Evolutionary conservation across 73 alveolate species (phyloP), one percentile per base, ranked within the genome.

Genomic region (Symbiodinium pilosum): DNA sequence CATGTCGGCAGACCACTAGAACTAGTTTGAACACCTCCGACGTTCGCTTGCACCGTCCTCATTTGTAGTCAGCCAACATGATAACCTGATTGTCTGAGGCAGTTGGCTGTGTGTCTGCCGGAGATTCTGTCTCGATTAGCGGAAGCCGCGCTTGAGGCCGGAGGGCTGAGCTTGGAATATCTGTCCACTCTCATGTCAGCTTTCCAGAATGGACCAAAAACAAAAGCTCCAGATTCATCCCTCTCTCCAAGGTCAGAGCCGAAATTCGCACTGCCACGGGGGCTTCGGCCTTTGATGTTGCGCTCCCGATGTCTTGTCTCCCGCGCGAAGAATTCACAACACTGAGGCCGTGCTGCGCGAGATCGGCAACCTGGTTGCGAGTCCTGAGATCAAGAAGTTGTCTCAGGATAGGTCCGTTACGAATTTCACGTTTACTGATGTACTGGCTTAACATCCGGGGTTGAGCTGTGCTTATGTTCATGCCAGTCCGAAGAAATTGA

Each of bases 341-440:
- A 16, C 85, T 68, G 54, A 88, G 95, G 96, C 96, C 1, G 98
- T 71, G 73, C 98, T 92, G 92, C 32, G 98, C 28, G 98, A 92
- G 98, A 92, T 92, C 51, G 98, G 98, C 77, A 75, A 43, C 44
- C 84, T 92, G 12, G 98, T 92, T 41, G 98, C 98, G 20, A 73
- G 92, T 14, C 98, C 98, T n/a, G 98, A 92, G 98, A 92, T 92
- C 98, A 92, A 92, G 54, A 92, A 92, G 92, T 92, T 92, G 77
- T 92, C 98, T 40, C 98, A 92, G 98, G 98, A 32, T n/a, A 2
- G 59, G 64, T n/a, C n/a, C n/a, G n/a, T n/a, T n/a, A n/a, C n/a
- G n/a, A n/a, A n/a, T n/a, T n/a, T n/a, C n/a, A n/a, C n/a, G n/a
- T n/a, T n/a, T n/a, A n/a, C n/a, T n/a, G n/a, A n/a, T n/a, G n/a